phyloP scores from a whole-genome alignment of 352 stramenopile species.

The Globisporangium barbulae region DNA sequence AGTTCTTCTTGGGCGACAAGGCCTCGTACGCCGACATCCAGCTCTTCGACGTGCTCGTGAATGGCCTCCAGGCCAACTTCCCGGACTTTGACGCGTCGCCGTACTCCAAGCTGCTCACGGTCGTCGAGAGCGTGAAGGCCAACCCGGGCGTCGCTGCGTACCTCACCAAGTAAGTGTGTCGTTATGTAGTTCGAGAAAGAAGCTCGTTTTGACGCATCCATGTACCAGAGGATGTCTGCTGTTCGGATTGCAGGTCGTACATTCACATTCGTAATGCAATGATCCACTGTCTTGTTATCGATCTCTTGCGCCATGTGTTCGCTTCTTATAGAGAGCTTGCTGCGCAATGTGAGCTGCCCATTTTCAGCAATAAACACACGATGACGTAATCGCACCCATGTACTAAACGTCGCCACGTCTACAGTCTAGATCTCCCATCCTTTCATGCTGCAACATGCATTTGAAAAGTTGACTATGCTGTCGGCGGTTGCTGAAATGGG shows the following conservation, averaged over 20 bases:
- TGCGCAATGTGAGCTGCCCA: too few species aligned
- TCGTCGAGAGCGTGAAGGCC: constrained; percentile 31
- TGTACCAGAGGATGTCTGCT: not conserved
- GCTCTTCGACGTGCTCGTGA: constrained; percentile 40
- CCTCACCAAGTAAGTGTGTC: constrained; percentile 7
- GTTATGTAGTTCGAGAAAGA: not conserved
- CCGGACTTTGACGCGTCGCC: constrained; percentile 18
- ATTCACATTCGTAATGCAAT: not conserved
- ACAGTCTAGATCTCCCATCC: too few species aligned
- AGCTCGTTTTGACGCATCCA: not conserved
- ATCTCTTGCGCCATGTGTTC: too few species aligned
- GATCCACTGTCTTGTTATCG: not conserved
- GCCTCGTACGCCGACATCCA: constrained; percentile 35
- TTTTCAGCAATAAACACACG: too few species aligned
- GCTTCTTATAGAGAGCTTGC: too few species aligned
- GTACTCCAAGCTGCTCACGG: constrained; percentile 30
- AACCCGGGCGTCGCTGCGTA: constrained; percentile 33
- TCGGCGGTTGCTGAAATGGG: not conserved
- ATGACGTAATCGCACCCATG: too few species aligned
- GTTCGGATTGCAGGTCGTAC: not conserved
- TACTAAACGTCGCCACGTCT: too few species aligned
- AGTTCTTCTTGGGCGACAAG: constrained; percentile 40
- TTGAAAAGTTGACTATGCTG: too few species aligned
- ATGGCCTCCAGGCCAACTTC: constrained; percentile 25
- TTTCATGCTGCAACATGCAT: not conserved